Conservation (phyloP, 2,329 filamentous ascomycete genomes). For the Zymoseptoria tritici region DNA sequence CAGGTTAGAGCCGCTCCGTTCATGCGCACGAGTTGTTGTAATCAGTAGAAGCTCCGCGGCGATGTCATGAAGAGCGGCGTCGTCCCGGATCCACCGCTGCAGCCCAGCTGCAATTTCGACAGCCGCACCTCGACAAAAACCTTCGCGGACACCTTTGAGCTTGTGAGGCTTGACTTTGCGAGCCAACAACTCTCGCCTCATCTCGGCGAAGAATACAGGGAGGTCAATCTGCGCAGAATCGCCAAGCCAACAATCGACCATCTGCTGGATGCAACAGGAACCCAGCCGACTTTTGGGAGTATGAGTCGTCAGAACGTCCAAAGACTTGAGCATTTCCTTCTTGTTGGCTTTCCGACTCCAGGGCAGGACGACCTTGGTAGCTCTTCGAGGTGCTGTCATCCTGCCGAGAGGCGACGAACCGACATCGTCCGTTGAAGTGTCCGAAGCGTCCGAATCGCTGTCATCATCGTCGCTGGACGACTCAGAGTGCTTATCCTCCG, state of each 20-base stretch:
- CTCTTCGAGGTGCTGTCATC: neutral
- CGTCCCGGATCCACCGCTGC: too few relatives aligned
- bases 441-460: neutral
- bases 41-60: too few relatives aligned
- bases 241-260: neutral
- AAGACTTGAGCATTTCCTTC: neutral
- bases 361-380: neutral
- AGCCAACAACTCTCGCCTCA: neutral
- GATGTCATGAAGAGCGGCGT: too few relatives aligned
- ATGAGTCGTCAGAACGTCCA: neutral
- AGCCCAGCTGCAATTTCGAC: neutral
- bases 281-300: neutral
- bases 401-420: neutral
- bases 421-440: neutral
- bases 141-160: neutral
- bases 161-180: neutral
- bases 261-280: neutral
- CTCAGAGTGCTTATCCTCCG: neutral
- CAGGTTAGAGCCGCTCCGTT: too few relatives aligned
- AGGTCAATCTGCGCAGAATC: neutral
- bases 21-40: too few relatives aligned
- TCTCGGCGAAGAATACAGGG: neutral
- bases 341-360: neutral
- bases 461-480: neutral
- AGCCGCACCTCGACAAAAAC: neutral